Evolutionary conservation across 495 filamentous ascomycete species (phyloP).

Genomic region (Achaetomiella virescens): DNA sequence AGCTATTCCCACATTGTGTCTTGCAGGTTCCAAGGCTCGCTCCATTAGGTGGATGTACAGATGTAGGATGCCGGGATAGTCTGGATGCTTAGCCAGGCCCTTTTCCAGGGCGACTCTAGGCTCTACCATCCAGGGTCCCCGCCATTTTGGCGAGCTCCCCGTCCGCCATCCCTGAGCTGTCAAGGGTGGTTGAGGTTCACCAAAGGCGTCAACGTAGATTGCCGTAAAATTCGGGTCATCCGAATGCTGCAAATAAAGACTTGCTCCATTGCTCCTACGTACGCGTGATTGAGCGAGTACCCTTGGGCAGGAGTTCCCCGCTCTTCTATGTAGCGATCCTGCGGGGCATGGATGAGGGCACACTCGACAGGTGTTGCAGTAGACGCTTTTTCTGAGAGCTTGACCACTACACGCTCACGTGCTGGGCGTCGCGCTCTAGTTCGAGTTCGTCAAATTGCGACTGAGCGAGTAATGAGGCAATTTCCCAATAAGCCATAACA

Average conservation of each 20-base stretch:
- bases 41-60: slow-evolving; percentile 71
- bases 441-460: slow-evolving; percentile 64
- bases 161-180: slow-evolving; percentile 54
- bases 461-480: slow-evolving; percentile 58
- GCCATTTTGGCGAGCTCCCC: slow-evolving; percentile 50
- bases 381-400: slow-evolving; percentile 35
- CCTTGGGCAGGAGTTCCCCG: slow-evolving; percentile 35
- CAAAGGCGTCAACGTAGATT: slow-evolving; percentile 57
- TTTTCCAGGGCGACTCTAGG: slow-evolving; percentile 49
- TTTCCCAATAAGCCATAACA: slow-evolving; percentile 62
- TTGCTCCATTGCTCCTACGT: slow-evolving; percentile 54
- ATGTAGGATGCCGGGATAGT: slow-evolving; percentile 60
- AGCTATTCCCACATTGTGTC: too few species aligned
- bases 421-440: slow-evolving; percentile 36
- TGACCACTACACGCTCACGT: slow-evolving; percentile 39
- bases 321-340: slow-evolving; percentile 47
- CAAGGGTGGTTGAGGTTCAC: slow-evolving; percentile 69
- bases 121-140: slow-evolving; percentile 53
- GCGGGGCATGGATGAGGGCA: slow-evolving; percentile 53
- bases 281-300: slow-evolving; percentile 48
- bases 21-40: slow-evolving; percentile 48
- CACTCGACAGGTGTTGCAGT: slow-evolving; percentile 39
- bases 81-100: slow-evolving; percentile 39
- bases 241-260: slow-evolving; percentile 49
- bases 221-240: slow-evolving; percentile 56